These are phyloP conservation scores for Actinidia chinensis DNA, from an alignment of 179 eudicot species.

Conservation along the genomic window DNA sequence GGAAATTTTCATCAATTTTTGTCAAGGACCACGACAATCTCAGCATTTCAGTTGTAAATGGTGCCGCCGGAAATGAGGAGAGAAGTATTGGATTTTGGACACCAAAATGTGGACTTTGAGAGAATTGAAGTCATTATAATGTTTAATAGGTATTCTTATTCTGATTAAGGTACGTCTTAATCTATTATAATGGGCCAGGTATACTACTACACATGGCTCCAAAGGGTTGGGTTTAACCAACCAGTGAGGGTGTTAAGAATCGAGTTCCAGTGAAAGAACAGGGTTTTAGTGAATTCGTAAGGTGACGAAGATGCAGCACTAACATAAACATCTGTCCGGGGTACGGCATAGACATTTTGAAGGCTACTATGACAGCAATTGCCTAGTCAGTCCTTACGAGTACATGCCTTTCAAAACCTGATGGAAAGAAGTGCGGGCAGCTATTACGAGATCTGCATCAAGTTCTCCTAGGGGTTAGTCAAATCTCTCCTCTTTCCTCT, in stretches of 20 bases:
- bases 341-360: slow-evolving; percentile 28
- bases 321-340: slow-evolving; percentile 10
- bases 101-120: slow-evolving; percentile 30
- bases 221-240: slow-evolving; percentile 63
- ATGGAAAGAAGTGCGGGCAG: slow-evolving; percentile 25
- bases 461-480: slow-evolving; percentile 15
- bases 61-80: slow-evolving; percentile 36
- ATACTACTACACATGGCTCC: slow-evolving; percentile 35
- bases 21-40: slow-evolving; percentile 43
- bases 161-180: slow-evolving; percentile 25
- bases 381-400: slow-evolving; percentile 24
- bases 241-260: slow-evolving; percentile 46
- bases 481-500: background rate
- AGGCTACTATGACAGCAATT: slow-evolving; percentile 18
- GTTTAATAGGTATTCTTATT: background rate
- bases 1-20: slow-evolving; percentile 43
- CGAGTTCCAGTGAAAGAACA: slow-evolving; percentile 48
- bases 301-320: slow-evolving; percentile 13
- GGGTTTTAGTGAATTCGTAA: slow-evolving; percentile 48
- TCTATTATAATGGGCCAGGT: slow-evolving; percentile 61
- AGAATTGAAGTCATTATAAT: slow-evolving; percentile 14
- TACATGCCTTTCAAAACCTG: slow-evolving; percentile 23
- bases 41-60: slow-evolving; percentile 42
- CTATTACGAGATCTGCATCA: slow-evolving; percentile 21
- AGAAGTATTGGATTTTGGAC: slow-evolving; percentile 57